Percentiles rank a stretch among this genome's conserved stretches.
phyloP scores from a whole-genome alignment of 306 rosid genomes.

The Castanea sativa region DNA sequence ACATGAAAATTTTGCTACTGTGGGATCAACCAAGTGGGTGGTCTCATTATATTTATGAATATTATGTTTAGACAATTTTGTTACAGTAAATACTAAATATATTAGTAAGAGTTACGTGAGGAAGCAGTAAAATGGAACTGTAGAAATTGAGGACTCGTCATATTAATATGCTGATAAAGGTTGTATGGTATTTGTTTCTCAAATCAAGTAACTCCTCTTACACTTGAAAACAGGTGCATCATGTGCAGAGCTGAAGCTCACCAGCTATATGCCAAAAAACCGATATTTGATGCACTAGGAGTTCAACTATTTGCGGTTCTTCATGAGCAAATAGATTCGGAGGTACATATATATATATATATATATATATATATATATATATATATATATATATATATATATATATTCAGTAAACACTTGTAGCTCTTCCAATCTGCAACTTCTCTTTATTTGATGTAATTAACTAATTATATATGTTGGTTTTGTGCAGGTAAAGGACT shows the following conservation, averaged over 20 bases:
- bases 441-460: constrained; percentile 19
- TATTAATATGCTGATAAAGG: too few species aligned
- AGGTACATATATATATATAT: constrained; percentile 36
- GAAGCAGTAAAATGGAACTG: background rate
- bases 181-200: too few species aligned
- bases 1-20: too few species aligned
- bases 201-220: constrained; percentile 1
- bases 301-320: constrained; percentile 76
- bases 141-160: background rate
- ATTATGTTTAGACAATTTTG: background rate
- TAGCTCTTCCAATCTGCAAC: constrained; percentile 20
- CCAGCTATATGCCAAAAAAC: constrained; percentile 69
- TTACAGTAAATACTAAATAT: background rate
- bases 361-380: too few species aligned
- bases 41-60: background rate
- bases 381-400: too few species aligned
- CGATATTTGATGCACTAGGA: constrained; percentile 89
- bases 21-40: too few species aligned
- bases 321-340: constrained; percentile 76
- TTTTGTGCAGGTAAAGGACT: constrained; percentile 59
- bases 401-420: background rate
- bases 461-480: background rate
- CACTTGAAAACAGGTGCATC: constrained; percentile 70
- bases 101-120: background rate
- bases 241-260: constrained; percentile 99